Evolutionary conservation across 176 grass and related monocot genomes (phyloP).

Genomic region (Chrysopogon serrulatus): DNA sequence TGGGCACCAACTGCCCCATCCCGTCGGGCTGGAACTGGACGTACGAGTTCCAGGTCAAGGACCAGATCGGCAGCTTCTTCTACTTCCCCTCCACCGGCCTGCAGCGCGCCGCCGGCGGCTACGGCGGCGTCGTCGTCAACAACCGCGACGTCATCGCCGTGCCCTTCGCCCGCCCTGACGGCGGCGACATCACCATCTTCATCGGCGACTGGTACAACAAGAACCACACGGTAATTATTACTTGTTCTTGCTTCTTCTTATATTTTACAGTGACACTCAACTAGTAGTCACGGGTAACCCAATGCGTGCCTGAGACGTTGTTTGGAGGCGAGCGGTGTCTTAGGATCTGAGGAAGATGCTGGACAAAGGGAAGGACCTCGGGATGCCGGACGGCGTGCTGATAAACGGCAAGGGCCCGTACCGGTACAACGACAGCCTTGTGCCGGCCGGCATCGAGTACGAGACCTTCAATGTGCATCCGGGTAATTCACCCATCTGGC

Average conservation of each 20-base stretch:
- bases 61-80: conserved; percentile 72
- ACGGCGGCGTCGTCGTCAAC: conserved; percentile 60
- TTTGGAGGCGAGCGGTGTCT: neutral
- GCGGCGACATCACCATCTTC: conserved; percentile 67
- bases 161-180: conserved; percentile 61
- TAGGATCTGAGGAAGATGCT: conserved; percentile 87
- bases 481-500: conserved; percentile 24
- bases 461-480: conserved; percentile 88
- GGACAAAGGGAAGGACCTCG: conserved; percentile 69
- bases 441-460: conserved; percentile 69
- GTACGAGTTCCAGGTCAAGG: conserved; percentile 80
- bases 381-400: conserved; percentile 86
- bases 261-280: neutral
- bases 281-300: neutral
- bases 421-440: conserved; percentile 75
- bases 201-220: conserved; percentile 85
- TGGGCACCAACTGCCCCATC: conserved; percentile 88
- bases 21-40: conserved; percentile 94
- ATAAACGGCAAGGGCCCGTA: conserved; percentile 86
- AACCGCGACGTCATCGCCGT: conserved; percentile 79
- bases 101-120: conserved; percentile 70
- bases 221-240: conserved; percentile 72
- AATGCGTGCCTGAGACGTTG: neutral
- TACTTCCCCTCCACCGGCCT: conserved; percentile 67
- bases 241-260: neutral